Conservation (phyloP, 768 basidiomycete species). For the Gymnopilus dilepis region DNA sequence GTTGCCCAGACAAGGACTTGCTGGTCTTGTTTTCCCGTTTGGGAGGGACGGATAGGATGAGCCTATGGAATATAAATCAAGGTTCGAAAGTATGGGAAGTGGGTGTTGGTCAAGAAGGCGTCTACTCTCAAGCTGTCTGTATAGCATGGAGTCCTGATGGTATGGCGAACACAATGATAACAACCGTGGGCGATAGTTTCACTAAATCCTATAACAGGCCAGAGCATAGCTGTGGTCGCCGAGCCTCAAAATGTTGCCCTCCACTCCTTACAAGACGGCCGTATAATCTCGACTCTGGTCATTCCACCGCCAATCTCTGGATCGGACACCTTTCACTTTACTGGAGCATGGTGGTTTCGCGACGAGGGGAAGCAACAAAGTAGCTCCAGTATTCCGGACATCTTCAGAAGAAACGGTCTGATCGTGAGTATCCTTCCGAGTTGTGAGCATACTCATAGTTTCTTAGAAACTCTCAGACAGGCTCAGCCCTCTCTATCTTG, state of each 20-base stretch:
- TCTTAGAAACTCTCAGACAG: slow-evolving; percentile 58
- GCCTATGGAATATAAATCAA: slow-evolving; percentile 78
- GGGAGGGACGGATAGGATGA: slow-evolving; percentile 70
- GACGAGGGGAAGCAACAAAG: slow-evolving; percentile 45
- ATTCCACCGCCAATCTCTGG: slow-evolving; percentile 31
- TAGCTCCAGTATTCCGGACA: slow-evolving; percentile 65
- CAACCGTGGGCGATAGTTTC: neutral
- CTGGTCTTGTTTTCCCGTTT: slow-evolving; percentile 69
- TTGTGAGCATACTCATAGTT: slow-evolving; percentile 3
- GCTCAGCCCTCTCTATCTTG: slow-evolving; percentile 75
- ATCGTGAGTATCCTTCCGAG: slow-evolving; percentile 47
- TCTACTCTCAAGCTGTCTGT: slow-evolving; percentile 56
- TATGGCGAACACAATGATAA: too few species aligned
- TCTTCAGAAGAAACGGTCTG: slow-evolving; percentile 69
- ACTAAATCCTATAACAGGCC: slow-evolving; percentile 44
- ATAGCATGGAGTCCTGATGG: slow-evolving; percentile 87
- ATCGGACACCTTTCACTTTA: slow-evolving; percentile 36
- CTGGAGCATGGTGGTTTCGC: slow-evolving; percentile 77
- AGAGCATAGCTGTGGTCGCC: slow-evolving; percentile 73
- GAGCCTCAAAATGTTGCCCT: slow-evolving; percentile 71
- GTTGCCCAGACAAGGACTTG: slow-evolving; percentile 88
- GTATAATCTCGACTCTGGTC: slow-evolving; percentile 52
- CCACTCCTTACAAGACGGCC: slow-evolving; percentile 82
- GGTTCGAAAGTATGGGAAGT: slow-evolving; percentile 86
- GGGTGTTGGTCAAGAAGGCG: slow-evolving; percentile 57